A percentile compares a stretch with the other conserved stretches of the same genome.
Conservation (phyloP, 2,329 filamentous ascomycete genomes). For the Aspergillus floridensis region DNA sequence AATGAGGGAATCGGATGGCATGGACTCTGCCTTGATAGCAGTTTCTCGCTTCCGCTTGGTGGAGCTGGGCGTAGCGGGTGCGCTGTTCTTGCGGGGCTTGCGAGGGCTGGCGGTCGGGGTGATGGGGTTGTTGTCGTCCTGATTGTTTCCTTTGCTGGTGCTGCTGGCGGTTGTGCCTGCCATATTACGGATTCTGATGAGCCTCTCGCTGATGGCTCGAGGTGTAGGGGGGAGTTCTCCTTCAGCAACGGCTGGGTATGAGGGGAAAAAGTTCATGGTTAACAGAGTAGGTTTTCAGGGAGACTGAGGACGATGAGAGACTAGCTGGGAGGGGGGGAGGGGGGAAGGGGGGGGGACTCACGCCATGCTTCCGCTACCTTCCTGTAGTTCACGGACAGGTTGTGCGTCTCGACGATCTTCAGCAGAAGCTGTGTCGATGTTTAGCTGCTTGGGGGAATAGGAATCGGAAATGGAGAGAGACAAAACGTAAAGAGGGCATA, state of each 20-base stretch:
- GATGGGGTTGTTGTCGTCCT: not conserved
- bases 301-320: too few relatives aligned
- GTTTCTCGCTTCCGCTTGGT: conserved; percentile 19
- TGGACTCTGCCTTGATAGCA: not conserved
- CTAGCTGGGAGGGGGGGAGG: too few relatives aligned
- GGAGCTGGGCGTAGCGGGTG: conserved; percentile 14
- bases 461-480: not conserved
- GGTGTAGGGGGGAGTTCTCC: conserved; percentile 32
- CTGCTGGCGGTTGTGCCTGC: conserved; percentile 20
- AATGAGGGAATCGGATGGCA: not conserved
- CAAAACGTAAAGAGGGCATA: conserved; percentile 14
- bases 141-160: conserved; percentile 14
- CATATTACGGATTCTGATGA: conserved; percentile 34
- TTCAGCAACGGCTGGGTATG: conserved; percentile 14
- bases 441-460: not conserved
- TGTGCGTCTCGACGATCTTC: conserved; percentile 41
- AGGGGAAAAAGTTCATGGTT: not conserved
- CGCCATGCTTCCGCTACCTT: conserved; percentile 40
- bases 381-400: conserved; percentile 34
- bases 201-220: conserved; percentile 40
- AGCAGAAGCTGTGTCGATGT: conserved; percentile 34
- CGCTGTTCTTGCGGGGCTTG: conserved; percentile 11
- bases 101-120: conserved; percentile 13
- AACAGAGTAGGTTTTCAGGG: not conserved
- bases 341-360: conserved; percentile 24